Base-by-base conservation (phyloP, 495 filamentous ascomycete genomes). In the Corynascus novoguineensis region DNA sequence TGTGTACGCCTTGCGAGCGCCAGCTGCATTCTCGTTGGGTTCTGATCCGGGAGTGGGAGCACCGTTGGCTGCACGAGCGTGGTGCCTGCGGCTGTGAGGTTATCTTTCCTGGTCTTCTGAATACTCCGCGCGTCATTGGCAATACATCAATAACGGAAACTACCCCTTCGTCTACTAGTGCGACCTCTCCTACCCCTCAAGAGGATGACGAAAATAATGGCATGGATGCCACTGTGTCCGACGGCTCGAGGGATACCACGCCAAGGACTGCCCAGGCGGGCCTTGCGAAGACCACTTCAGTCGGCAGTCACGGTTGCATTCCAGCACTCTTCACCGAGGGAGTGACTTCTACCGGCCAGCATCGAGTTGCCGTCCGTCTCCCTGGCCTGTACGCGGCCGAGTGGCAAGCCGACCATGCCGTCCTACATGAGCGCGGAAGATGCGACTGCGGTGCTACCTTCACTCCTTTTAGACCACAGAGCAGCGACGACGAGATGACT, bases 51-150 rank as follows among this genome's bases (percentile, higher is more conserved):
- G 71, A 76, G 58, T 64, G 62, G 49, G 74, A 78, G 68, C 75
- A 78, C 55, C 72, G 68, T 17, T 78, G 73, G 67, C 69, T 77
- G 34, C 75, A 78, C 51, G 73, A 71, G 55, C 74, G 74, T 12
- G 75, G 73, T 0, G 75, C 58, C 7, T 78, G 75, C 55, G 52
- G 50, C 19, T 78, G 75, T 29, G 55, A 64, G 0, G 69, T 75
- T 10, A 12, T 50, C 1, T 78, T 76, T 47, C 75, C 73, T 0
- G 58, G 64, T 28, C 58, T 66, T 4, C 53, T 72, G 10, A 46
- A 59, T 49, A 57, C 57, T 17, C 73, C 74, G 0, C 64, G 72
- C 4, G 32, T 69, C 3, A 55, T 69, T 34, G 60, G 68, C 8
- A 37, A 27, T 7, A 17, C 45, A 27, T 29, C 5, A 44, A 14